Base-by-base conservation (phyloP, 306 rosid genomes). In the Lathyrus tuberosus region DNA sequence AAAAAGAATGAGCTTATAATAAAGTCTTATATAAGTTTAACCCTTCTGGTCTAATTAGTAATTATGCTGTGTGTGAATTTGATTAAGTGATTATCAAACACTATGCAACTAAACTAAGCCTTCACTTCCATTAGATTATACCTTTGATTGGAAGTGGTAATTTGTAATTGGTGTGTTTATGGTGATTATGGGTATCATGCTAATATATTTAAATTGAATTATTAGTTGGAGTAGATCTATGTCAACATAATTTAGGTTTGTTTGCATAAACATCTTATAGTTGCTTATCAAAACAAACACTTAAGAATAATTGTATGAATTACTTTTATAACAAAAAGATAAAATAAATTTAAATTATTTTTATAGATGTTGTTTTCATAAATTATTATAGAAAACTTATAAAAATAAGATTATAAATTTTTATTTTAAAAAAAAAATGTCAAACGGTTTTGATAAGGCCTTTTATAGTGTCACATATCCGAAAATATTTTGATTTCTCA, bases 1-100 rank as follows among this genome's bases (percentile, higher is more conserved):
- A 85, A 70, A 46, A 85, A 53, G 51, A 74, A 53, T 31, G 71
- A 26, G 15, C 53, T 16, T 51, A 11, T 52, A 60, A 3, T 35
- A 3, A 22, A 69, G 4, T 22, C 40, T 41, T 70, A 16, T 15
- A 26, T 22, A 26, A 0, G 0, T 26, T 26, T 26, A 13, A 49
- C 62, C 67, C 15, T 37, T 43, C 37, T 70, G 67, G 67, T 66
- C 13, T 51, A 60, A 57, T 44, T 1, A 14, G 49, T 44, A 1
- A 44, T 48, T 64, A 41, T 58, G 62, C 9, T 62, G 48, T 59
- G 71, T 35, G 70, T 77, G 78, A 78, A 75, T 75, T 67, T 46
- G 53, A 42, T 74, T 18, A 73, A 70, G 73, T 60, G 69, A 66
- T 70, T 52, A 43, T 48, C 14, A 57, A 61, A 53, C 35, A 75